Percentiles rank a stretch among this genome's conserved stretches.
phyloP scores from a whole-genome alignment of 2,329 filamentous ascomycete genomes.

The Fusarium beomiforme region DNA sequence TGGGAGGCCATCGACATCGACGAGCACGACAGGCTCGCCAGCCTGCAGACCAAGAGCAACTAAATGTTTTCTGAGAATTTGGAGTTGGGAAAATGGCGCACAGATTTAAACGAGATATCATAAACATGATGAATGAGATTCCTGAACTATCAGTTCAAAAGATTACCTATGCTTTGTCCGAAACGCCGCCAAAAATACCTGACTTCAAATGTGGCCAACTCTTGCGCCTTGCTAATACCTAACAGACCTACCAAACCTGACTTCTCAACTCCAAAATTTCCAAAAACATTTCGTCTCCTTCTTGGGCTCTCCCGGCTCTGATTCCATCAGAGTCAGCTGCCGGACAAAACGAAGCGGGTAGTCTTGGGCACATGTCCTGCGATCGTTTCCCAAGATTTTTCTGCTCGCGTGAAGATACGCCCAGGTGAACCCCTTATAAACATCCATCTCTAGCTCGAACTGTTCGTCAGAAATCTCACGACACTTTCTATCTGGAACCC shows the following conservation, averaged over 20 bases:
- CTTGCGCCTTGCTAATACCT: background rate
- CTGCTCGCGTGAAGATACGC: background rate
- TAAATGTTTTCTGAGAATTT: conserved; percentile 29
- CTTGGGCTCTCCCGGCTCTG: background rate
- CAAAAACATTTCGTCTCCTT: background rate
- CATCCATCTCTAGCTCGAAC: accelerated
- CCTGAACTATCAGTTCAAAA: conserved; percentile 12
- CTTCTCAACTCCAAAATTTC: background rate
- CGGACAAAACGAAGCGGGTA: background rate
- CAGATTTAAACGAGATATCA: conserved; percentile 19
- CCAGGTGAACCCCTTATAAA: background rate
- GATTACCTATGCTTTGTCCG: background rate
- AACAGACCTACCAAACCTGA: background rate
- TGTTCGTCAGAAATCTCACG: background rate
- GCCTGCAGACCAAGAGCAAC: conserved; percentile 51
- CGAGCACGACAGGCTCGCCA: conserved; percentile 82
- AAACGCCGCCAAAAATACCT: background rate
- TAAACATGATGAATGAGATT: conserved; percentile 21
- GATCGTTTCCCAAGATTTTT: background rate
- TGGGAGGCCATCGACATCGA: conserved; percentile 97
- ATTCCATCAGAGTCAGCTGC: background rate
- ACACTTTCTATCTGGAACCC: background rate
- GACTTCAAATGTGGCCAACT: background rate
- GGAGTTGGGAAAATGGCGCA: conserved; percentile 35
- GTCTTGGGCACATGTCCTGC: background rate